phyloP scores from a whole-genome alignment of 2,329 filamentous ascomycete species.

The Penicillium sp. region DNA sequence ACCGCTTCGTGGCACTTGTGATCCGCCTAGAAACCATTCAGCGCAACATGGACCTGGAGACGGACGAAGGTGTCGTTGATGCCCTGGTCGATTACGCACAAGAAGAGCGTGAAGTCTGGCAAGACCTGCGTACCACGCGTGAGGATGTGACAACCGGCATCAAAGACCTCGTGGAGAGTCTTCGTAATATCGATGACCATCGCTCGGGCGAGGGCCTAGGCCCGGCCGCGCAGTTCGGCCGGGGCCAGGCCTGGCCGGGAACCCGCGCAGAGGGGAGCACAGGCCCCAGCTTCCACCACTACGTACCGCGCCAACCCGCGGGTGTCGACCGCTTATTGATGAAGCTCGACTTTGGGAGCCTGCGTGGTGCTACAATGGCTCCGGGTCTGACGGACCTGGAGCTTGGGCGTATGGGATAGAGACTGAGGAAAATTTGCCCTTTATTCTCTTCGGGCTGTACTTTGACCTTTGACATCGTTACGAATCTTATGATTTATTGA shows the following conservation, averaged over 20 bases:
- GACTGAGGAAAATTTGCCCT: background rate
- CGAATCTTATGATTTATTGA: background rate
- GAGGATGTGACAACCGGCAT: constrained; percentile 67
- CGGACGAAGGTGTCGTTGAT: constrained; percentile 79
- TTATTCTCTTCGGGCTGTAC: background rate
- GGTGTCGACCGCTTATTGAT: constrained; percentile 84
- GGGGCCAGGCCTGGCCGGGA: constrained; percentile 25
- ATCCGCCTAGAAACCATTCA: constrained; percentile 76
- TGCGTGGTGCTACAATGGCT: constrained; percentile 23
- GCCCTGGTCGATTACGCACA: constrained; percentile 69
- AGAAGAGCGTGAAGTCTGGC: constrained; percentile 70
- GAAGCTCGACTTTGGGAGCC: constrained; percentile 72
- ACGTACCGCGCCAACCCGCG: constrained; percentile 71
- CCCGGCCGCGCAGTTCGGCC: constrained; percentile 29
- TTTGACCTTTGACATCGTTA: constrained; percentile 5
- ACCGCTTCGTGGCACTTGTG: constrained; percentile 77
- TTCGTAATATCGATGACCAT: constrained; percentile 63
- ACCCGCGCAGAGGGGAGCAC: constrained; percentile 29
- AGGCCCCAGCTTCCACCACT: constrained; percentile 44
- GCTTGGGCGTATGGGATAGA: constrained; percentile 1
- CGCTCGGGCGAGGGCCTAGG: constrained; percentile 46
- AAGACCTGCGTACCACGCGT: constrained; percentile 66
- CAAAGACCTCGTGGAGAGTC: constrained; percentile 58
- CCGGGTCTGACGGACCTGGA: constrained; percentile 16
- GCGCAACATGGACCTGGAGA: constrained; percentile 75